Base-by-base conservation (phyloP, 2,329 filamentous ascomycete species). In the Bipolaris victoriae region DNA sequence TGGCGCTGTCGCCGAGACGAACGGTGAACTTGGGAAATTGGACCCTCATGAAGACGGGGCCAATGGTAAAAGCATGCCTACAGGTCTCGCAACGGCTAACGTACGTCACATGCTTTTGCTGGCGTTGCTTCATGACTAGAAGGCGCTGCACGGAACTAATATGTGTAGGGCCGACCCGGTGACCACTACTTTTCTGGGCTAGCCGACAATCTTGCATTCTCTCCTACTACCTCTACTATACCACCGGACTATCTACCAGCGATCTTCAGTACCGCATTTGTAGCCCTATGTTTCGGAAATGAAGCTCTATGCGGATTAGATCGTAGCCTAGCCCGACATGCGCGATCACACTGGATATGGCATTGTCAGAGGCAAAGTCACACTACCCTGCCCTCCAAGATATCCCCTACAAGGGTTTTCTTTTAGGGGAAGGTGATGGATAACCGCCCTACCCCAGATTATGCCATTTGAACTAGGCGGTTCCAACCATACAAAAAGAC, bases 121-220 rank as follows among this genome's bases (percentile, higher is more conserved):
- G 51, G 58, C 61, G 55, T 59, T 47, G 59, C 66, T 22, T 35
- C 39, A 46, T 65, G 62, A 61, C 63, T 66, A 63, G 64, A 55
- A 44, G 41, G 49, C 53, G 45, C 51, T 57, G 41, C 46, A 58
- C 61, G 60, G 62, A 60, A 58, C 64, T 68, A 57, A 66, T 60
- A 49, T 46, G 52, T 58, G 53, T 63, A 64, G 63, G 62, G 65
- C 70, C 63, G 67, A 66, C 59, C 68, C 68, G 66, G 66, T 73
- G 70, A 74, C 67, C 55, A 64, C 58, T 54, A 53, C 64, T 66
- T 49, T 67, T 68, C 52, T 24, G 58, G 67, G 56, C 55, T 73
- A 71, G 68, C 51, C 48, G 57, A 45, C 55, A 55, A 50, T 52
- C 61, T 61, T 55, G 57, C 54, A 10, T 15, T 33, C 39, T 50